Conservation (phyloP, 2,329 filamentous ascomycete genomes). For the Paramyrothecium roridum region DNA sequence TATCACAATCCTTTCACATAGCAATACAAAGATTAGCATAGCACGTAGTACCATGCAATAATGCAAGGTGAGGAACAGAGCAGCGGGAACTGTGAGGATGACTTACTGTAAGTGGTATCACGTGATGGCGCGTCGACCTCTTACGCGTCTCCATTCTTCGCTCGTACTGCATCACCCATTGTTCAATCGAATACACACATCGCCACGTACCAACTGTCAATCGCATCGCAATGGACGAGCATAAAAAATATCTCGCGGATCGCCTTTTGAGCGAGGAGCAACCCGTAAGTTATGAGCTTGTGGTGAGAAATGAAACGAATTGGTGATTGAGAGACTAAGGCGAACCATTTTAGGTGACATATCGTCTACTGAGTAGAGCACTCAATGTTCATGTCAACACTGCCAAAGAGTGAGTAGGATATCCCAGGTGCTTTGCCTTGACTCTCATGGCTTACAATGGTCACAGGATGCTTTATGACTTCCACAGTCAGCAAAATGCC, state of each 20-base stretch:
- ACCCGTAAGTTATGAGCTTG: conserved; percentile 48
- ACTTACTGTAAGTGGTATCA: conserved; percentile 12
- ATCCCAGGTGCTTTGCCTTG: conserved; percentile 1
- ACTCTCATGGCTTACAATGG: conserved; percentile 5
- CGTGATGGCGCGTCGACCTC: conserved; percentile 30
- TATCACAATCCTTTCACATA: no score
- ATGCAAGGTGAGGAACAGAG: not conserved
- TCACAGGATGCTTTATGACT: conserved; percentile 82
- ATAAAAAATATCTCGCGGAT: conserved; percentile 70
- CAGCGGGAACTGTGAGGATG: not conserved
- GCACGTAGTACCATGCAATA: no score
- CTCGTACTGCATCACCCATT: conserved; percentile 1
- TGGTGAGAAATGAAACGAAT: conserved; percentile 2
- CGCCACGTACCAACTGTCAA: not conserved
- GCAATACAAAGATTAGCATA: no score
- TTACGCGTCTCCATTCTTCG: conserved; percentile 11
- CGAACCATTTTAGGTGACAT: conserved; percentile 65
- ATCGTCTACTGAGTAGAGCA: conserved; percentile 78
- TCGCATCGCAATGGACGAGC: conserved; percentile 49
- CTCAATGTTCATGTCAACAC: conserved; percentile 80
- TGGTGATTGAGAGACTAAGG: not conserved
- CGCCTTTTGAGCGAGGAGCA: conserved; percentile 73
- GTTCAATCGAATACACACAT: no score
- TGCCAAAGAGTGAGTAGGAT: conserved; percentile 73
- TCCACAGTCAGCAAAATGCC: conserved; percentile 80